Evolutionary conservation across 257 asterid species (phyloP).

Genomic region (Cynanchum wilfordii): DNA sequence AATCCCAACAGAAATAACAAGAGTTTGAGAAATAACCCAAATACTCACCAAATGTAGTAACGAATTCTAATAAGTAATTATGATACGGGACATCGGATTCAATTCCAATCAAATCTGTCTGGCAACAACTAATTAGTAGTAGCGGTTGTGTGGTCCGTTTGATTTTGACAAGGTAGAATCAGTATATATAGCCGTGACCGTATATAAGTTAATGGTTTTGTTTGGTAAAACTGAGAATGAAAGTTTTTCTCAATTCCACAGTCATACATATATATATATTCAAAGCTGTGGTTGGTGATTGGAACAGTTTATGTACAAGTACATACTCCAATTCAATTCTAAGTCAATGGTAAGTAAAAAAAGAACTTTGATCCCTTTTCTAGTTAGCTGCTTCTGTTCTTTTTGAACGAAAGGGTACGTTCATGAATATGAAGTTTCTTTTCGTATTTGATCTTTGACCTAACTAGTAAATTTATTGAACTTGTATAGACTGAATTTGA

Average conservation of each 20-base stretch:
- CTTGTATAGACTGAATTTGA: background rate
- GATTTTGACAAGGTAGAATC: background rate
- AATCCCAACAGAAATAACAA: too few relatives aligned
- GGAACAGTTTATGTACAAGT: background rate
- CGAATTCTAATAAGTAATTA: background rate
- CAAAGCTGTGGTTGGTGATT: background rate
- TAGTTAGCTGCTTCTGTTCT: background rate
- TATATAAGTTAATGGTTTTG: background rate
- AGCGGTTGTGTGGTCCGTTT: background rate
- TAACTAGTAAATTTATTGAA: background rate
- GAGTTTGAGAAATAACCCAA: too few relatives aligned
- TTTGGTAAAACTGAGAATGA: background rate
- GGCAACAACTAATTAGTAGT: background rate
- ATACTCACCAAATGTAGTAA: background rate
- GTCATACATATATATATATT: background rate
- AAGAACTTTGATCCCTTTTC: too few relatives aligned
- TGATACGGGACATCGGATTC: background rate
- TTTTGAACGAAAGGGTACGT: background rate
- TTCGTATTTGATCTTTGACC: background rate
- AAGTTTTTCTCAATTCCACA: background rate
- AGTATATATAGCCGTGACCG: background rate
- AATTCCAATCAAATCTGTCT: slow-evolving; percentile 11
- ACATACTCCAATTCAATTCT: background rate
- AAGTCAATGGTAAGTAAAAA: background rate
- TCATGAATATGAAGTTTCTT: background rate